Conservation (phyloP, 192 early-diverging fungal genomes). For the Phycomyces nitens region DNA sequence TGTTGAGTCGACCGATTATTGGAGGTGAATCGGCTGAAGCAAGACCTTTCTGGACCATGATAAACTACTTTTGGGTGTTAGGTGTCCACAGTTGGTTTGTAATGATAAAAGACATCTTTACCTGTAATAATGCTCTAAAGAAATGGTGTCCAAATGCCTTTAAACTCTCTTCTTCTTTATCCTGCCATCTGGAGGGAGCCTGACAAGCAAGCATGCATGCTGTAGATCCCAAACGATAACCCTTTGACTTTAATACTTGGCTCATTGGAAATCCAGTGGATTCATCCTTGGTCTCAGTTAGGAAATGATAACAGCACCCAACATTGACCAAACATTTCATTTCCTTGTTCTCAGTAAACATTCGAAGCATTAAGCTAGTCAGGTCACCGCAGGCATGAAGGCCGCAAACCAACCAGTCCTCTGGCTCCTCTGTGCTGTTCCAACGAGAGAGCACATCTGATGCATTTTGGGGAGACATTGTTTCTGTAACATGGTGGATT, state of each 20-base stretch:
- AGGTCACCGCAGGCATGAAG: constrained; percentile 85
- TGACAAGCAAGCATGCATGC: constrained; percentile 76
- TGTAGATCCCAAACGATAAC: constrained; percentile 50
- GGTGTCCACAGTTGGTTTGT: background rate
- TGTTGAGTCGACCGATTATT: constrained; percentile 57
- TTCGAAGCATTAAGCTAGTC: constrained; percentile 63
- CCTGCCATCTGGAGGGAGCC: constrained; percentile 71
- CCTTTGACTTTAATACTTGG: constrained; percentile 12
- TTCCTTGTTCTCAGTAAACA: constrained; percentile 55
- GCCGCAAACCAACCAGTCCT: constrained; percentile 70
- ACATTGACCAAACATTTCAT: constrained; percentile 57
- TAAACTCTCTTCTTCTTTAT: constrained; percentile 44
- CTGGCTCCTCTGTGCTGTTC: constrained; percentile 4
- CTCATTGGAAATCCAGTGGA: constrained; percentile 46
- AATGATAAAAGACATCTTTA: constrained; percentile 6
- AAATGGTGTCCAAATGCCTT: constrained; percentile 67
- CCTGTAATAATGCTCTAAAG: constrained; percentile 74
- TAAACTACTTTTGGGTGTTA: background rate
- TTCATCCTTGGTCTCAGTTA: constrained; percentile 47
- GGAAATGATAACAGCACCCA: constrained; percentile 84
- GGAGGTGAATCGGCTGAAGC: constrained; percentile 42
- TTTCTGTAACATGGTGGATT: constrained; percentile 46
- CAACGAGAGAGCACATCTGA: constrained; percentile 34
- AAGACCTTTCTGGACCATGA: constrained; percentile 56
- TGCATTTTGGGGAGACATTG: constrained; percentile 40